A percentile compares a stretch with the other conserved stretches of the same genome.
Conservation (phyloP, 75 land plant genomes). For the Cunninghamia lanceolata region DNA sequence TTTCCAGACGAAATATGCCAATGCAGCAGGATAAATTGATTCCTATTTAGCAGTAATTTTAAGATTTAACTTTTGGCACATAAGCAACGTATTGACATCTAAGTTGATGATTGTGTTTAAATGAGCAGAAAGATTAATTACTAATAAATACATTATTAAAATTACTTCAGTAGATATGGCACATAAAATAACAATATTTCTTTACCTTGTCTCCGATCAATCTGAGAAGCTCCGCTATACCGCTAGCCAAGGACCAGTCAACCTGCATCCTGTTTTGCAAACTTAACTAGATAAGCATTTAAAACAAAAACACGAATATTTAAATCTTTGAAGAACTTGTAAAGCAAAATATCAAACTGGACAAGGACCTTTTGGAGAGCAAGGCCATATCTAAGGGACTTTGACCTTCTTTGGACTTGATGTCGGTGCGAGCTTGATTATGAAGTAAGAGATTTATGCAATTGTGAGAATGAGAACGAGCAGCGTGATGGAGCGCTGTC, state of each 20-base stretch:
- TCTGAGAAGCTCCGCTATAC: constrained; percentile 19
- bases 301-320: neutral
- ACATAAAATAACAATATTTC: neutral
- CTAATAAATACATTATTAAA: neutral
- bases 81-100: neutral
- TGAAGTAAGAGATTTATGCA: constrained; percentile 39
- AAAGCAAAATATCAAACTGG: constrained; percentile 7
- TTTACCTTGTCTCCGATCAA: constrained; percentile 25
- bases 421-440: constrained; percentile 39
- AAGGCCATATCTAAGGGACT: constrained; percentile 28
- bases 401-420: constrained; percentile 34
- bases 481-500: constrained; percentile 44
- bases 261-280: constrained; percentile 25
- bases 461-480: constrained; percentile 25
- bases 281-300: neutral
- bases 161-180: neutral
- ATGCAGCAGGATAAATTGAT: neutral
- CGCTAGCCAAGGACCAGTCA: constrained; percentile 21
- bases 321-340: neutral
- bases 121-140: neutral
- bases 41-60: neutral
- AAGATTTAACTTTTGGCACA: neutral
- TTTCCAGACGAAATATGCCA: neutral
- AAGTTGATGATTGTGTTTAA: neutral
- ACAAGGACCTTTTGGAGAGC: constrained; percentile 18